phyloP scores from a whole-genome alignment of 306 rosid genomes.

The Acacia melanoxylon region DNA sequence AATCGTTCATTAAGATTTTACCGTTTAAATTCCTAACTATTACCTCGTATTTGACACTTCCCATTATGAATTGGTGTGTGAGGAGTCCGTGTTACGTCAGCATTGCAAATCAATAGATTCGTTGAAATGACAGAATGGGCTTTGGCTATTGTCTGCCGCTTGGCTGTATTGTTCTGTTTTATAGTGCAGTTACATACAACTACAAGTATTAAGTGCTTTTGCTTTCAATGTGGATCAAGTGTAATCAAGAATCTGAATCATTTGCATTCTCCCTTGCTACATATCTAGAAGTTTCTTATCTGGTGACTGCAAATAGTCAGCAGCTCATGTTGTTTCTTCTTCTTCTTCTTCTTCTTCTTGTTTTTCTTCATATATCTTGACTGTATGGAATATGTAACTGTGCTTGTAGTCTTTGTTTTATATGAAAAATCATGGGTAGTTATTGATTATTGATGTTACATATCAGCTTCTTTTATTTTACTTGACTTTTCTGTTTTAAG shows the following conservation, averaged over 20 bases:
- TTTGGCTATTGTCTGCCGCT: neutral
- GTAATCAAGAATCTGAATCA: neutral
- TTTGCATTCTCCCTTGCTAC: neutral
- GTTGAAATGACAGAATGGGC: constrained; percentile 5
- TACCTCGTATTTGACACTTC: neutral
- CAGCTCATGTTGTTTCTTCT: neutral
- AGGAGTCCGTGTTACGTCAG: constrained; percentile 6
- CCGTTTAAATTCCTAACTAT: neutral
- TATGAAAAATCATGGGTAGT: neutral
- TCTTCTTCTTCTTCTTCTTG: neutral
- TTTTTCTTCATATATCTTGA: constrained; percentile 6
- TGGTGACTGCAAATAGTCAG: neutral
- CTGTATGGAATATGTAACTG: neutral
- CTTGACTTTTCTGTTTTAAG: neutral
- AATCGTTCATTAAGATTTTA: neutral
- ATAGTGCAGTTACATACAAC: neutral
- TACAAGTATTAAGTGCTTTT: neutral
- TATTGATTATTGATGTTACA: constrained; percentile 8
- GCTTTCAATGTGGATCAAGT: constrained; percentile 18
- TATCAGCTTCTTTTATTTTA: neutral
- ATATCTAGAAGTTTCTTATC: neutral
- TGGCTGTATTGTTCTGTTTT: neutral
- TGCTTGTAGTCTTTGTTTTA: neutral
- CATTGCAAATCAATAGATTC: neutral
- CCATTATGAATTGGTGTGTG: neutral